Evolutionary conservation across 345 rosid genomes (phyloP), one percentile per base, ranked within the genome.

Genomic region (Brassica cretica): DNA sequence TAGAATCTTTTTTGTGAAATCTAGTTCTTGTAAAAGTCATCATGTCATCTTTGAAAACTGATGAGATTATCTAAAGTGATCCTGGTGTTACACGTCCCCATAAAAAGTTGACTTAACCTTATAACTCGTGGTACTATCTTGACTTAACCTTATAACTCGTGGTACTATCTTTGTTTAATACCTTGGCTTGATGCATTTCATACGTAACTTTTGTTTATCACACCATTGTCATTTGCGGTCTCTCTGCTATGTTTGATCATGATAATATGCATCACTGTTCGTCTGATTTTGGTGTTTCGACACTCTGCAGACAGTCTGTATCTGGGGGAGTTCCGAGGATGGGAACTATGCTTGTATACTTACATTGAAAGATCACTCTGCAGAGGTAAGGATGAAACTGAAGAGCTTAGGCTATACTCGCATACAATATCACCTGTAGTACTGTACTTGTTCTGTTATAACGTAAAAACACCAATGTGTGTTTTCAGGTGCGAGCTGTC

Each of bases 401-500:
- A 35, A 35, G 61, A 64, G 64, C 5, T 69, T 19, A 41, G 9
- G 67, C 61, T 71, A 39, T 9, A 18, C 12, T 30, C 56, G 5
- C 70, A 65, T 51, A 35, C 25, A 73, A 1, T 11, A 18, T 68
- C 10, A 49, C 61, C 58, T 74, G 35, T 63, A 27, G 11, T 19
- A 72, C 15, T 51, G 41, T 68, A 14, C 1, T 37, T 79, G 74
- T 35, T 51, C 65, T 35, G 18, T 51, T 59, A 21, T 60, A 56
- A 49, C 44, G 44, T 68, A 25, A 25, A 73, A 61, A 21, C 46
- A 24, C 27, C 19, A 55, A 69, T 69, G 60, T 41, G 59, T 37
- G 5, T 10, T 80, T 63, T 65, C 89, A 95, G 99, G 99, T 95
- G 81, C 93, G 91, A 90, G 99, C 97, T 78, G 97, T 95, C 32